phyloP scores from a whole-genome alignment of 2,329 filamentous ascomycete genomes.

The Aspergillus pseudotamarii region DNA sequence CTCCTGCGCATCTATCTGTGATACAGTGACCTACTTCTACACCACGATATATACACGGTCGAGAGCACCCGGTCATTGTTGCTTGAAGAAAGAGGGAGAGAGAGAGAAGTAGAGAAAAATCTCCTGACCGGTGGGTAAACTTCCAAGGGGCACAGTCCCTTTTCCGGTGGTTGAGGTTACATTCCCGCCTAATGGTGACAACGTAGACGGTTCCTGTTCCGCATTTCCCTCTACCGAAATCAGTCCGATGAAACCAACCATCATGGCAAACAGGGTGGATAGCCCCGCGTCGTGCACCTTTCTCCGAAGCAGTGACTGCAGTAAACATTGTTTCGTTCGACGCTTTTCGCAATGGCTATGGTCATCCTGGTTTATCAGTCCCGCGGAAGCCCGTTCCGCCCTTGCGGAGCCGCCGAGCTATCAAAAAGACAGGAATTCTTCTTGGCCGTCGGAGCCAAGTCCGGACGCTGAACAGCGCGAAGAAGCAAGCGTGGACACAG shows the following conservation, averaged over 20 bases:
- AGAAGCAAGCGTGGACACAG: neutral
- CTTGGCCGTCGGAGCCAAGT: neutral
- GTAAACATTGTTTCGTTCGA: constrained; percentile 11
- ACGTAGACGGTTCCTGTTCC: neutral
- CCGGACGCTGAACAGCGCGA: neutral
- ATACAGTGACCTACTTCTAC: too few species aligned
- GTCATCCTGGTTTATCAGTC: constrained; percentile 15
- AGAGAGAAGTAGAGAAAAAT: neutral
- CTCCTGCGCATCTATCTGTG: too few species aligned
- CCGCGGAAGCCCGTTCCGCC: neutral
- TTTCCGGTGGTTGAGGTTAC: neutral
- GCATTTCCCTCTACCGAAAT: neutral
- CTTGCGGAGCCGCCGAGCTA: constrained; percentile 3
- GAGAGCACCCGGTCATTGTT: neutral
- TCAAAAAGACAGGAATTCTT: neutral
- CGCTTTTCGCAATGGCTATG: constrained; percentile 24
- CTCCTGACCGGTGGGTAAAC: neutral
- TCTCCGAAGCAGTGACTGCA: constrained; percentile 3
- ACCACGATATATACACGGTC: neutral
- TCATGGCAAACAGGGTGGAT: constrained; percentile 9
- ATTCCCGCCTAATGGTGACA: neutral
- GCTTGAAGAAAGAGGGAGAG: neutral
- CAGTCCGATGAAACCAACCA: neutral
- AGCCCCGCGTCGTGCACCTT: constrained; percentile 5
- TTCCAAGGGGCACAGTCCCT: neutral